Evolutionary conservation across 163 green algal genomes (phyloP).

Genomic region (Coccomyxa subellipsoidea): DNA sequence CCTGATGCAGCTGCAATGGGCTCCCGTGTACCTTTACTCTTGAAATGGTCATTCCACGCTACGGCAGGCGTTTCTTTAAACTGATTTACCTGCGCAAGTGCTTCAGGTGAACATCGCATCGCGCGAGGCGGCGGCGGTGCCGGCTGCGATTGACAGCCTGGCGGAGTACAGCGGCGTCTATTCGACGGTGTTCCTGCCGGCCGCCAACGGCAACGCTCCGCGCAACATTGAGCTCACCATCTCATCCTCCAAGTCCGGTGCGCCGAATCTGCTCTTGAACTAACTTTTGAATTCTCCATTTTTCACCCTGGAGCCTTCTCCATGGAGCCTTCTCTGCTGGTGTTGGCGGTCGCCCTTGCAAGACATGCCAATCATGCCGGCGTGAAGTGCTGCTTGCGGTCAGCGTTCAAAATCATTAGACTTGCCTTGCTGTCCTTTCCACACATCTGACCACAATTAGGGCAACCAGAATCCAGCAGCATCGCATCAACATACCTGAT

Average conservation of each 20-base stretch:
- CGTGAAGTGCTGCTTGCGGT: too few relatives aligned
- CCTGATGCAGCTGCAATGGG: too few relatives aligned
- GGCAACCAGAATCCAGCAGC: too few relatives aligned
- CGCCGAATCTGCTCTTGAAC: not conserved
- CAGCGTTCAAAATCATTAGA: too few relatives aligned
- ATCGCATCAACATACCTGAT: too few relatives aligned
- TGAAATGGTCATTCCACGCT: too few relatives aligned
- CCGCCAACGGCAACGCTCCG: not conserved
- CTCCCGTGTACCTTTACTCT: too few relatives aligned
- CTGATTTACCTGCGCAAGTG: too few relatives aligned
- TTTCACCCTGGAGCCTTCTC: not conserved
- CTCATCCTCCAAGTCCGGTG: constrained; percentile 5
- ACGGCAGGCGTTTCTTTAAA: too few relatives aligned
- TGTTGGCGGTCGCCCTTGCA: too few relatives aligned
- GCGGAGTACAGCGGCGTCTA: constrained; percentile 14
- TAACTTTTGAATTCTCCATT: not conserved
- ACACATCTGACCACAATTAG: too few relatives aligned
- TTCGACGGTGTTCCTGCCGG: not conserved
- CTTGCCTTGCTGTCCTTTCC: too few relatives aligned
- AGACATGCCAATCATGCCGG: not conserved
- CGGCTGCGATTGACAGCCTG: constrained; percentile 14
- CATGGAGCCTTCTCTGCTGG: not conserved
- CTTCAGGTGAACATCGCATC: constrained; percentile 17
- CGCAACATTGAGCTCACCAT: not conserved
- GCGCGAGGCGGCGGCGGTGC: constrained; percentile 8